These are phyloP conservation scores for Vaccinium myrtillus DNA, from an alignment of 148 eudicot genomes.

Conservation along the genomic window DNA sequence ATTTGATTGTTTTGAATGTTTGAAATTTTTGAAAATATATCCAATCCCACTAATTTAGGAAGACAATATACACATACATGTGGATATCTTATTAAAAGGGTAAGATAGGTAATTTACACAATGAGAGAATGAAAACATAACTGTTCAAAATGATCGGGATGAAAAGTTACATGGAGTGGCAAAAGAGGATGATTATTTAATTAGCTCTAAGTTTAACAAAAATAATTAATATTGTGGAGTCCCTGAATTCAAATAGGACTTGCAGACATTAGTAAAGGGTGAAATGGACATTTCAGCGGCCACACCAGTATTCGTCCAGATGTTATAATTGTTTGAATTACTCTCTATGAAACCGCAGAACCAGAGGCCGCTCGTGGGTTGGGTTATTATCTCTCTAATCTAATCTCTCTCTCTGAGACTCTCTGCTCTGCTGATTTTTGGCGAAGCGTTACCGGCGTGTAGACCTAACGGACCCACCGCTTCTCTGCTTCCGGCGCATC, in stretches of 20 bases:
- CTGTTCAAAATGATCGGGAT: no score
- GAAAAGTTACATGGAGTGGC: no score
- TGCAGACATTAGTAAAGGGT: neutral
- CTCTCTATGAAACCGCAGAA: conserved; percentile 24
- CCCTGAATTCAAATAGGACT: neutral
- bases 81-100: no score
- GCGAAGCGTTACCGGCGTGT: neutral
- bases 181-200: no score
- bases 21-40: no score
- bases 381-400: neutral
- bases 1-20: no score
- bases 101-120: no score
- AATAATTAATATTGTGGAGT: no score
- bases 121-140: no score
- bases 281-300: neutral
- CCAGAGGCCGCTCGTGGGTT: conserved; percentile 16
- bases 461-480: neutral
- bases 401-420: neutral
- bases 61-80: no score
- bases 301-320: neutral
- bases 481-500: conserved; percentile 11
- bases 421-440: neutral
- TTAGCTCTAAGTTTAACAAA: no score
- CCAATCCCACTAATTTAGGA: no score
- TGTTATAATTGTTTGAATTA: conserved; percentile 11